phyloP scores from a whole-genome alignment of 352 stramenopile genomes.

The Globisporangium viniferum region DNA sequence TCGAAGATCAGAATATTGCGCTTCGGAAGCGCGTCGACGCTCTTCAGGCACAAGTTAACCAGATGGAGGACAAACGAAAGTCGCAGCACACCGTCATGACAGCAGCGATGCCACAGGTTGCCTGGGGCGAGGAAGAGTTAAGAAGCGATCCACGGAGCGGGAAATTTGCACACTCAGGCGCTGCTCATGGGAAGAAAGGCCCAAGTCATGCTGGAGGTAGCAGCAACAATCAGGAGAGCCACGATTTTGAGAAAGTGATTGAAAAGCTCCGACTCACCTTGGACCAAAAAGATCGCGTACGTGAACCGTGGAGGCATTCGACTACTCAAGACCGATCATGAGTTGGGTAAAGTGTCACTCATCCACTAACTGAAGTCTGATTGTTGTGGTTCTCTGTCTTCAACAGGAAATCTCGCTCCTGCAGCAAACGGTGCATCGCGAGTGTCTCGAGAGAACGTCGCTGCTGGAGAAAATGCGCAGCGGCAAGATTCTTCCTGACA shows the following conservation, averaged over 20 bases:
- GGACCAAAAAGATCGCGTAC: constrained; percentile 52
- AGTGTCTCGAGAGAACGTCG: constrained; percentile 79
- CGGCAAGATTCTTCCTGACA: constrained; percentile 62
- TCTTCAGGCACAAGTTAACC: constrained; percentile 25
- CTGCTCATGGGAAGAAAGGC: constrained; percentile 4
- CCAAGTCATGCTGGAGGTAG: background rate
- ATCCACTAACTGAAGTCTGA: background rate
- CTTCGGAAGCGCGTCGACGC: constrained; percentile 29
- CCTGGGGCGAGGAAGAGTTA: constrained; percentile 9
- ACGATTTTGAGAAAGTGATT: constrained; percentile 43
- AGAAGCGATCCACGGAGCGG: background rate
- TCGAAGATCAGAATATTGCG: constrained; percentile 16
- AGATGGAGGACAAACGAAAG: constrained; percentile 8
- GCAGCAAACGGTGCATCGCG: constrained; percentile 78
- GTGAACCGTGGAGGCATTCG: constrained; percentile 3
- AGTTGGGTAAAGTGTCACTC: background rate
- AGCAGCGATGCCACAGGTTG: constrained; percentile 5
- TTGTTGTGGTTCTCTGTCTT: background rate
- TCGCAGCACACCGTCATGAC: constrained; percentile 3
- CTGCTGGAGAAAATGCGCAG: constrained; percentile 71
- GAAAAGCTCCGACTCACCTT: constrained; percentile 35
- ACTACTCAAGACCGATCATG: constrained; percentile 9
- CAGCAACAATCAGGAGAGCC: constrained; percentile 38
- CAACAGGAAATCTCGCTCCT: constrained; percentile 67
- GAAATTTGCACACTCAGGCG: background rate